Conservation (phyloP, 129 eudicot genomes). For the Saposhnikovia divaricata region DNA sequence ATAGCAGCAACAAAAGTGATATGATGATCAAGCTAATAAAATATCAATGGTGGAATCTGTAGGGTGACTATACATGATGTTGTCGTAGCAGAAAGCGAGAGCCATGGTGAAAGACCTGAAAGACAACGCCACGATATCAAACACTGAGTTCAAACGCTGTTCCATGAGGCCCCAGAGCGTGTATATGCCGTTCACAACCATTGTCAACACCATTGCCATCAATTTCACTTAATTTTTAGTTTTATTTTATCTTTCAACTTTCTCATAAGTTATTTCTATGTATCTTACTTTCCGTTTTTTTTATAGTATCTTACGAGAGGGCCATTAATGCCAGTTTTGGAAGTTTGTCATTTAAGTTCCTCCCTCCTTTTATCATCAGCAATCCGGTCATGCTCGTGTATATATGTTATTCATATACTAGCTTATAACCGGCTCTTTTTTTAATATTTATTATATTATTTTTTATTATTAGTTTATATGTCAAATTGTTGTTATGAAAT, state of each 20-base stretch:
- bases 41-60: background rate
- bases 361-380: background rate
- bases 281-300: background rate
- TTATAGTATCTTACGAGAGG: background rate
- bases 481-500: too few relatives aligned
- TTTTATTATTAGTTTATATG: too few relatives aligned
- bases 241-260: background rate
- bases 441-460: too few relatives aligned
- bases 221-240: too few relatives aligned
- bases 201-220: constrained; percentile 20
- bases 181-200: constrained; percentile 10
- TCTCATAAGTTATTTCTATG: background rate
- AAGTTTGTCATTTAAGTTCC: background rate
- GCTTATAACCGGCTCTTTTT: too few relatives aligned
- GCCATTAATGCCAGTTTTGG: constrained; percentile 14
- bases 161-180: constrained; percentile 24
- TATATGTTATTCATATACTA: background rate
- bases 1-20: background rate
- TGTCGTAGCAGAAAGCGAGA: constrained; percentile 14
- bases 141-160: constrained; percentile 18
- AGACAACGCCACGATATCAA: constrained; percentile 17
- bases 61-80: background rate
- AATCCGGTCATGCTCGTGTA: background rate
- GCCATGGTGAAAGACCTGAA: constrained; percentile 20
- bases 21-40: background rate